Conservation (phyloP, 495 filamentous ascomycete genomes). For the Penicillium malachiteum region DNA sequence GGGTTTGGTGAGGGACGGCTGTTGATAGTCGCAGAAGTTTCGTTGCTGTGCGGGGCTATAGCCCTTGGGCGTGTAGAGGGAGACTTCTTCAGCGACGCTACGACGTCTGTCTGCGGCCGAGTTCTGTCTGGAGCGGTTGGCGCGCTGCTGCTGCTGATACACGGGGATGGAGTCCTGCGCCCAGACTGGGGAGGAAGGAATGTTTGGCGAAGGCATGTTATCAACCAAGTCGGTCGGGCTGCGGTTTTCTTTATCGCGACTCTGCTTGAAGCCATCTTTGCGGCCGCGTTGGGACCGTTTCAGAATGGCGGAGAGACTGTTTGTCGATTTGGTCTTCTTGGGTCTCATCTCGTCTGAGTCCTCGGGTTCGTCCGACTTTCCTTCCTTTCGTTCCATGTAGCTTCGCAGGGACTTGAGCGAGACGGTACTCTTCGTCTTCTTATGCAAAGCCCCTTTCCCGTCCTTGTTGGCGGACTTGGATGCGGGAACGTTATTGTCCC, state of each 20-base stretch:
- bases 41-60: constrained; percentile 66
- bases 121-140: constrained; percentile 16
- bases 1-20: constrained; percentile 52
- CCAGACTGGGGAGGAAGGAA: constrained; percentile 77
- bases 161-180: constrained; percentile 62
- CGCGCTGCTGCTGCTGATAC: constrained; percentile 40
- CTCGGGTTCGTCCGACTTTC: constrained; percentile 45
- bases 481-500: constrained; percentile 22
- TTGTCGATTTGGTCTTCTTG: constrained; percentile 83
- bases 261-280: constrained; percentile 49
- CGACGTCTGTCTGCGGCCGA: constrained; percentile 38
- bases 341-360: constrained; percentile 48
- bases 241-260: constrained; percentile 72
- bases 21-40: constrained; percentile 58
- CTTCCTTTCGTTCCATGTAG: constrained; percentile 55
- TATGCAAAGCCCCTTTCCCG: constrained; percentile 46
- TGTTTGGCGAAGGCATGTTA: constrained; percentile 59
- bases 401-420: constrained; percentile 60
- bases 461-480: constrained; percentile 26
- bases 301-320: constrained; percentile 64
- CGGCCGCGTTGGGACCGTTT: constrained; percentile 45
- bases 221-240: constrained; percentile 48
- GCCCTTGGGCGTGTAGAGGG: constrained; percentile 58
- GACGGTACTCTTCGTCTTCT: constrained; percentile 65
- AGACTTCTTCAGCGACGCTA: constrained; percentile 57